phyloP scores from a whole-genome alignment of 179 eudicot genomes.

The Drosera spatulata region DNA sequence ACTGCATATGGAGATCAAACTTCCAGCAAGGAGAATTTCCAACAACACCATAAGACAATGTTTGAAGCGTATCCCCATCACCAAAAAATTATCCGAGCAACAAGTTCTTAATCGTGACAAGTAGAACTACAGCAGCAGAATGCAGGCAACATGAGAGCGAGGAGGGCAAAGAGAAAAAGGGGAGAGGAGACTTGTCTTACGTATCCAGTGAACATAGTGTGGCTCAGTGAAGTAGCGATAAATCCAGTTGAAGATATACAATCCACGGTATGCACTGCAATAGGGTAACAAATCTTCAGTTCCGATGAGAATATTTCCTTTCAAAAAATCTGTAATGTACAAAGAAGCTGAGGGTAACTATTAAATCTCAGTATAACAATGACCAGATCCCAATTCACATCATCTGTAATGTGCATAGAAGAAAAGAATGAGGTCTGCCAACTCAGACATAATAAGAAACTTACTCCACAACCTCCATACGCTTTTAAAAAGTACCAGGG shows the following conservation, averaged over 20 bases:
- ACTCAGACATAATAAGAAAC: too few relatives aligned
- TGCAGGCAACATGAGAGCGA: neutral
- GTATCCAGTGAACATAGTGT: constrained; percentile 91
- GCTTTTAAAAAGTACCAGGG: too few relatives aligned
- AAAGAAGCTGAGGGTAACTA: too few relatives aligned
- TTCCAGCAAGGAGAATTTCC: too few relatives aligned
- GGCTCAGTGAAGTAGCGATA: constrained; percentile 98
- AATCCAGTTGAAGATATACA: constrained; percentile 90
- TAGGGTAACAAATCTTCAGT: neutral
- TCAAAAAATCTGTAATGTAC: neutral
- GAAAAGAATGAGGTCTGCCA: too few relatives aligned
- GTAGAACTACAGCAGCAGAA: neutral
- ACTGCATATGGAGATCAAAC: too few relatives aligned
- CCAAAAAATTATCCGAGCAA: neutral
- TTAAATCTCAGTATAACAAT: neutral
- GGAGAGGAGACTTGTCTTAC: constrained; percentile 32
- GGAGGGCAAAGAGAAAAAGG: constrained; percentile 2
- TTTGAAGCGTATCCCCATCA: neutral
- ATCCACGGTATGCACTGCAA: constrained; percentile 79
- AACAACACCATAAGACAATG: too few relatives aligned
- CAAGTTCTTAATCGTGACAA: neutral
- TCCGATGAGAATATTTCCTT: neutral
- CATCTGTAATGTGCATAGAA: too few relatives aligned
- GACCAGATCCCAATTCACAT: neutral
- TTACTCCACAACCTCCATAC: too few relatives aligned